Evolutionary conservation across 768 basidiomycete genomes (phyloP), one percentile per base, ranked within the genome.

Genomic region (Kockovaella imperatae): DNA sequence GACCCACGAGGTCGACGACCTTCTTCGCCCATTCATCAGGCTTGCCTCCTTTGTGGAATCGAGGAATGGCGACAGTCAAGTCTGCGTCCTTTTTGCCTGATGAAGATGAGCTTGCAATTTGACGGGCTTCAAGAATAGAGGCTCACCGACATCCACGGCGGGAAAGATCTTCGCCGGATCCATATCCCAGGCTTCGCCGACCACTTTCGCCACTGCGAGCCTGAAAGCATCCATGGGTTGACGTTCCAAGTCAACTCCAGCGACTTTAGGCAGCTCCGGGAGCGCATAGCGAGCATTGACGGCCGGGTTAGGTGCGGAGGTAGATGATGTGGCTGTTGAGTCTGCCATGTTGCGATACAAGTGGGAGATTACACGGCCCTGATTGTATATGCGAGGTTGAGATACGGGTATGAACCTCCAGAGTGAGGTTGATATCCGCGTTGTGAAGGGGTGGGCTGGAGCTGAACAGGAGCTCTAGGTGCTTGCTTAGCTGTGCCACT

Each of bases 1-100:
- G 10, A 75, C 80, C 60, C 54, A 89, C 90, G 63, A 81, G 76
- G 30, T 76, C 78, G n/a, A 83, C 75, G 30, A 96, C 83, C 66
- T 80, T 79, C 42, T 78, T 74, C 0, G 84, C 88, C 15, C 84
- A 75, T 26, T 83, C 83, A 35, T 89, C 84, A 17, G 54, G 53
- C 25, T 64, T 89, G n/a, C n/a, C n/a, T 17, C 81, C 88, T 6
- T 83, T 82, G 21, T 86, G 77, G 74, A 91, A 96, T 53, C 91
- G 79, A n/a, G 90, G 86, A 41, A 96, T 71, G 0, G 93, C 89
- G 17, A 96, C 79, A 0, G 85, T 84, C 59, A 95, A 89, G 73
- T 97, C 93, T 35, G 78, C 82, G n/a, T 86, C 87, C 72, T 91
- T 91, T 73, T 91, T 88, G 29, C 86, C 60, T 57, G 39, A 4